Base-by-base conservation (phyloP, 352 stramenopile species). In the Elongisporangium anandrum region DNA sequence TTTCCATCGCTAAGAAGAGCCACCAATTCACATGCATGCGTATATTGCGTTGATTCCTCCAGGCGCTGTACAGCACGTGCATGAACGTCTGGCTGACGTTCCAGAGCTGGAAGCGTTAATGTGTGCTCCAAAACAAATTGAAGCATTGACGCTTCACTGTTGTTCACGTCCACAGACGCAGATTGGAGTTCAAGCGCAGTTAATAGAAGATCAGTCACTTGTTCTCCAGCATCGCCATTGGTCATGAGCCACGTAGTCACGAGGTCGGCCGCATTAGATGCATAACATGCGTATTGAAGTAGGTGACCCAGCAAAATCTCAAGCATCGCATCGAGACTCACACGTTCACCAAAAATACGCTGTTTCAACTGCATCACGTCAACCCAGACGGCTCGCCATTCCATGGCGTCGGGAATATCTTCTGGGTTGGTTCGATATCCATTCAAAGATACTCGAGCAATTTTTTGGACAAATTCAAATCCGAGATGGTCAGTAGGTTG, bases 341-440 rank as follows among this genome's bases (percentile, higher is more conserved):
- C 39, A 17, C 73, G 69, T 23, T 87, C 80, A 2, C 78, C 80
- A 67, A 92, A 89, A 6, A 84, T 69, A 60, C 88, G 82, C 8
- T 79, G 78, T 67, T 92, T 88, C 20, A 92, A 59, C 54, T 88
- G 83, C 24, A 79, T 21, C n/a, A 72, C 79, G 56, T 92, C 80
- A 50, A 79, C 72, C 60, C 81, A 76, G 16, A 92, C 66, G 34
- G 72, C 69, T 16, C 79, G 69, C 82, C 82, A 92, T 45, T 45
- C 34, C 34, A 45, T 45, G 34, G 34, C 34, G 34, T 52, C 22
- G 17, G 19, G 19, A 26, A 26, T 26, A 22, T 22, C 22, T 22
- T 52, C 49, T 52, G 19, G 19, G 49, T 26, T 52, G 10, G 22
- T 52, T 45, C 34, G 34, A 17, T 45, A 3, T 45, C 34, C 34